Base-by-base conservation (phyloP, 2,329 filamentous ascomycete species). In the Pyricularia pennisetigena region DNA sequence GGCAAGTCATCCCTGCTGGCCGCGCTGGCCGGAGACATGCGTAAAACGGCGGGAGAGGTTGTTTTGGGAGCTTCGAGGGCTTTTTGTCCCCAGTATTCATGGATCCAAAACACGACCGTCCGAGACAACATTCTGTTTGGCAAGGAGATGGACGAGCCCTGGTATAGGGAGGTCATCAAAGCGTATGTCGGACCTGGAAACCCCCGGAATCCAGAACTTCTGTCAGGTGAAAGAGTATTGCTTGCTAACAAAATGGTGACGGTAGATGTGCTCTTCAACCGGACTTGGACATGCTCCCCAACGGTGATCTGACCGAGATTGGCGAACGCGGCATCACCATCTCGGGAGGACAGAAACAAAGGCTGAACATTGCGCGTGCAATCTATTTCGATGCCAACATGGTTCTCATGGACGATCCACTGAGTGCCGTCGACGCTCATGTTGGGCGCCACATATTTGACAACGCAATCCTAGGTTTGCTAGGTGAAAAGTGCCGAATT, bases 321-420 rank as follows among this genome's bases (percentile, higher is more conserved):
- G 95, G 94, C 29, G 95, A 98, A 78, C 89, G 93, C 70, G 94
- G 95, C 67, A 97, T 98, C 74, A 98, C 93, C 0, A 91, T 98
- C 1, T 97, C 93, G 23, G 94, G 95, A 68, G 94, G 94, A 1
- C 94, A 98, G 78, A 97, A 97, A 78, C 94, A 97, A 77, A 88
- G 95, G 12, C 82, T 97, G 72, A 98, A 97, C 75, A 97, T 98
- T 74, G 95, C 95, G 23, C 86, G 95, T 65, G 88, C 88, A 70
- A 90, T 90, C 71, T 85, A 94, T 79, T 90, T 89, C 70, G 82
- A 90, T 70, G 84, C 88, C 12, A 87, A 90, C 69, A 85, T 90
- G 66, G 83, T 90, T 24, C 81, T 91, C 30, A 87, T 90, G 85
- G 88, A 91, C 72, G 88, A 91, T 70, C 88, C 88, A 1, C 79